Conservation (phyloP, 2,329 filamentous ascomycete species). For the Penicillium rolfsii region DNA sequence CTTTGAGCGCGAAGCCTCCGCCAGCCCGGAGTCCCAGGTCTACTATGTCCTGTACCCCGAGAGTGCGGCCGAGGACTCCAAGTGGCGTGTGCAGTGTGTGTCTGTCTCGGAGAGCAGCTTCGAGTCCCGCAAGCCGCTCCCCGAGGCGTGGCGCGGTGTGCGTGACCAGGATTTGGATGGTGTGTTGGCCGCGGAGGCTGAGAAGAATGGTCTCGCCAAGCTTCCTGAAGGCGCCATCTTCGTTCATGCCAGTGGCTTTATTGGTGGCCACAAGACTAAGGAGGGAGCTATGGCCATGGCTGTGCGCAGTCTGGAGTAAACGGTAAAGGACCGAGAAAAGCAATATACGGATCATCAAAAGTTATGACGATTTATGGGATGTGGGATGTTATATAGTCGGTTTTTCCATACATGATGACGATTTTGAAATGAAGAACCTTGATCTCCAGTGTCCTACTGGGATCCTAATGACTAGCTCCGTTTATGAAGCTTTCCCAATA, state of each 20-base stretch:
- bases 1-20: conserved; percentile 66
- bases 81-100: conserved; percentile 95
- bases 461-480: not conserved
- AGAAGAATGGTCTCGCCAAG: conserved; percentile 43
- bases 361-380: conserved; percentile 1
- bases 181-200: conserved; percentile 46
- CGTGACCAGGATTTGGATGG: conserved; percentile 82
- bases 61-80: conserved; percentile 70
- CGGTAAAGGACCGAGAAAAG: not conserved
- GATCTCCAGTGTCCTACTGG: not conserved
- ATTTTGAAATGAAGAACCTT: conserved; percentile 3
- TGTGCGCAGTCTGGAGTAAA: conserved; percentile 41
- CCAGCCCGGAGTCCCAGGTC: conserved; percentile 58
- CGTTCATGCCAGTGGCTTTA: conserved; percentile 92
- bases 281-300: conserved; percentile 89
- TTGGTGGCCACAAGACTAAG: conserved; percentile 90
- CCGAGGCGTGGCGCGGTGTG: conserved; percentile 88
- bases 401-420: conserved; percentile 10
- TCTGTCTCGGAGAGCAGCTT: conserved; percentile 83
- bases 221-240: conserved; percentile 71
- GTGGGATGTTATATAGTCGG: not conserved
- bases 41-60: conserved; percentile 93
- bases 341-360: conserved; percentile 5
- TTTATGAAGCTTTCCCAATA: not conserved
- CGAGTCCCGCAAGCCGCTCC: conserved; percentile 85